A percentile compares a stretch with the other conserved stretches of the same genome.
These are phyloP conservation scores for Tolypocladium inflatum DNA, from an alignment of 2,329 filamentous ascomycete species.

Conservation along the genomic window DNA sequence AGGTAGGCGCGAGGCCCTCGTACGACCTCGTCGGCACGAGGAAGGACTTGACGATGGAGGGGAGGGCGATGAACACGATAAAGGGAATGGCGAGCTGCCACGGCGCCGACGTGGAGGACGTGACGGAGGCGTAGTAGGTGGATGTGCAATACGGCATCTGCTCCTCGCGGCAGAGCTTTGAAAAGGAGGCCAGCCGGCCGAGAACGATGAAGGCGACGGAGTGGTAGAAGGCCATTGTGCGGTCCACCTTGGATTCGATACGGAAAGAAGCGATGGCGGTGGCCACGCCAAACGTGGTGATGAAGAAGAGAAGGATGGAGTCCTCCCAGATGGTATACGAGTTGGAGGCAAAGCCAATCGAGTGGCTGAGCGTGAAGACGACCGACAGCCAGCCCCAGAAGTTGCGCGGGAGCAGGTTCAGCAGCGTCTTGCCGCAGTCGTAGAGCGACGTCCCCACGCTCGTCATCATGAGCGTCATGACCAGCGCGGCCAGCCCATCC, in stretches of 20 bases:
- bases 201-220: conserved; percentile 75
- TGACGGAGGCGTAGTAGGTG: conserved; percentile 88
- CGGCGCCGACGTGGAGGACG: conserved; percentile 82
- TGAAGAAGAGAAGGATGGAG: conserved; percentile 83
- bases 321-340: conserved; percentile 99
- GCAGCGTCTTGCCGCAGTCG: conserved; percentile 31
- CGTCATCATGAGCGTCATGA: conserved; percentile 22
- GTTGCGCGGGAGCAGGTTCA: conserved; percentile 55
- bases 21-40: conserved; percentile 77
- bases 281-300: conserved; percentile 77
- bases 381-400: conserved; percentile 85
- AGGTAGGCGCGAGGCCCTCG: conserved; percentile 73
- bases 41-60: conserved; percentile 69
- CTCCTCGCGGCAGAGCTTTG: conserved; percentile 89
- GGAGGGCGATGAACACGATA: conserved; percentile 60
- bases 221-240: conserved; percentile 72
- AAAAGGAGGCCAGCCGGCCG: conserved; percentile 72
- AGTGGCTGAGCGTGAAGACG: conserved; percentile 75
- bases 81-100: conserved; percentile 85
- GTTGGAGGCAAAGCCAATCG: conserved; percentile 91
- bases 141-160: conserved; percentile 96
- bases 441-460: conserved; percentile 35
- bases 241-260: conserved; percentile 55
- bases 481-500: conserved; percentile 29
- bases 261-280: conserved; percentile 67